These are phyloP conservation scores for Fusarium pseudocircinatum DNA, from an alignment of 2,329 filamentous ascomycete genomes.

Conservation along the genomic window DNA sequence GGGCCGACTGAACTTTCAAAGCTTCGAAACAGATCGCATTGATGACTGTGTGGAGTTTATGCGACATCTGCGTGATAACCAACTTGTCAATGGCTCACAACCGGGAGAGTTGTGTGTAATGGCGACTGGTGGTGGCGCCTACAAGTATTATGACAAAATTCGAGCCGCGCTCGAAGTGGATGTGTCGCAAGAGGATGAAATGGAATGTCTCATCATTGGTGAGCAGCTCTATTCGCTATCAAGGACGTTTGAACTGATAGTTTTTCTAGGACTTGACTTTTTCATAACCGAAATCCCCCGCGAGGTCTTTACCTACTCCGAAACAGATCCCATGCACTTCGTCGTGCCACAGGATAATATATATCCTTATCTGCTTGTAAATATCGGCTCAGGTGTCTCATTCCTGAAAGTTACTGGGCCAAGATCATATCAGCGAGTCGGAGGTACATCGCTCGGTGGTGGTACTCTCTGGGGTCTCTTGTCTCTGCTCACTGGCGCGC, in stretches of 20 bases:
- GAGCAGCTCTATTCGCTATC: conserved; percentile 39
- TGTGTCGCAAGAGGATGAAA: conserved; percentile 93
- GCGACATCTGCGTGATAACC: conserved; percentile 83
- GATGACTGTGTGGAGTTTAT: conserved; percentile 95
- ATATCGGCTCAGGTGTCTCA: conserved; percentile 96
- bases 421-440: conserved; percentile 86
- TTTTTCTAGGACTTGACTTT: conserved; percentile 82
- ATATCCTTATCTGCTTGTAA: conserved; percentile 96
- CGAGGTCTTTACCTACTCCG: conserved; percentile 97
- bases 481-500: conserved; percentile 89
- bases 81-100: conserved; percentile 78
- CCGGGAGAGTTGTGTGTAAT: conserved; percentile 85
- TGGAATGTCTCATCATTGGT: conserved; percentile 98
- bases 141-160: conserved; percentile 95
- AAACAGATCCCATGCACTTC: conserved; percentile 90
- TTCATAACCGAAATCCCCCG: conserved; percentile 98
- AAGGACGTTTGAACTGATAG: conserved; percentile 4
- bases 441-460: conserved; percentile 92
- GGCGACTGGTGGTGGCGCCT: conserved; percentile 95
- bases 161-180: conserved; percentile 84
- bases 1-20: conserved; percentile 92
- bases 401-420: conserved; percentile 97
- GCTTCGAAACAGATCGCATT: conserved; percentile 94
- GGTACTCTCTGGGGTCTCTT: conserved; percentile 98
- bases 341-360: conserved; percentile 79